Evolutionary conservation across 2,329 filamentous ascomycete genomes (phyloP).

Genomic region (Penicillium sp.): DNA sequence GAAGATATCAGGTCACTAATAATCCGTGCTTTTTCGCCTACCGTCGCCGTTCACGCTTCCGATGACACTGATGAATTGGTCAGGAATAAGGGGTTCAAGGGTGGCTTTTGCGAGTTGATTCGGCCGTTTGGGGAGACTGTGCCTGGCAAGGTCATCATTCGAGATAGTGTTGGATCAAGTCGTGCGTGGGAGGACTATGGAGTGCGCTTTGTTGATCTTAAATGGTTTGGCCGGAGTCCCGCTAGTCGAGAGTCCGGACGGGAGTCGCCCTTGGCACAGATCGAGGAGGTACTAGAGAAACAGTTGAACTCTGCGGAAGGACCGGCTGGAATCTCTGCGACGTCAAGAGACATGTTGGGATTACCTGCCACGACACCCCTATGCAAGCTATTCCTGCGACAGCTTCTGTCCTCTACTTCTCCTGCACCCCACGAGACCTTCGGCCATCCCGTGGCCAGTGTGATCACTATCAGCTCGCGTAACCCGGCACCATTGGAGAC

Average conservation of each 20-base stretch:
- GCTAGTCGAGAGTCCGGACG: constrained; percentile 38
- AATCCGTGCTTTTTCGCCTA: constrained; percentile 78
- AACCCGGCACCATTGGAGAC: constrained; percentile 81
- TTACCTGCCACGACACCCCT: constrained; percentile 62
- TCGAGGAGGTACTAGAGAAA: constrained; percentile 74
- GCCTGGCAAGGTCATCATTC: constrained; percentile 78
- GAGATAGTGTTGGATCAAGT: constrained; percentile 83
- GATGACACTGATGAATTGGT: constrained; percentile 76
- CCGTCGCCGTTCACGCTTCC: constrained; percentile 82
- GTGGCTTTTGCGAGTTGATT: constrained; percentile 77
- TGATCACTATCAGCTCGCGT: constrained; percentile 90
- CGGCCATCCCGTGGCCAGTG: constrained; percentile 85
- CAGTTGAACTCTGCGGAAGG: constrained; percentile 73
- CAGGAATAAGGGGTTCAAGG: constrained; percentile 74
- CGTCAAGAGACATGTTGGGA: constrained; percentile 28
- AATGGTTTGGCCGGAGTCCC: constrained; percentile 38
- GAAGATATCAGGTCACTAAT: constrained; percentile 62
- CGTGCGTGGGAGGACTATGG: constrained; percentile 84
- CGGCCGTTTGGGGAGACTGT: constrained; percentile 87
- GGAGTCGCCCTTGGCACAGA: constrained; percentile 47
- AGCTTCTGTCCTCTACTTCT: constrained; percentile 72
- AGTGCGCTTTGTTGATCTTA: constrained; percentile 72
- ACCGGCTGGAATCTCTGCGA: constrained; percentile 30
- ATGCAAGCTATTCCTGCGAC: constrained; percentile 77
- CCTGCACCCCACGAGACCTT: constrained; percentile 87